Base-by-base conservation (phyloP, 768 basidiomycete genomes). In the Crucibulum laeve region DNA sequence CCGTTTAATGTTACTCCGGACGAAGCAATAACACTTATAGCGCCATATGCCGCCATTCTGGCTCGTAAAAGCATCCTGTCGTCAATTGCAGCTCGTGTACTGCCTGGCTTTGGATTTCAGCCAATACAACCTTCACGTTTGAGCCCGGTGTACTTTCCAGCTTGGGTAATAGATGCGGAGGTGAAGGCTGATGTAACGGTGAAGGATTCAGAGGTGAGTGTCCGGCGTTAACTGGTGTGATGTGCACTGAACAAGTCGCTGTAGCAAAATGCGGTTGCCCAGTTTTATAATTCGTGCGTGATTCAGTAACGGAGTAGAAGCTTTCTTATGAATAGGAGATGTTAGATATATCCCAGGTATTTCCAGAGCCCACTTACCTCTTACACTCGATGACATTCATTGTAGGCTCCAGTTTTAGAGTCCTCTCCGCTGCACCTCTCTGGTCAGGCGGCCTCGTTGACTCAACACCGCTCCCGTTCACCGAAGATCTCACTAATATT, bases 91-190 rank as follows among this genome's bases (percentile, higher is more conserved):
- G 65, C 69, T 14, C 62, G 63, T 23, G 57, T 59, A 39, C 50
- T 79, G 22, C 69, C 71, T 2, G 55, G 53, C 18, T n/a, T 67
- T 24, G 68, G 68, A 4, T 64, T 68, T 47, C 56, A 63, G 32
- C 61, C 68, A 37, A 47, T 73, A 4, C 68, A 53, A 38, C 80
- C 82, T 15, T 56, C 61, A 10, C 71, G 68, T 19, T 65, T 79
- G 18, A 61, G 68, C 35, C 71, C 80, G 5, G 59, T 80, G 3
- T 86, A 84, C 54, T 75, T 81, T 40, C 83, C 83, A 3, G 72
- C 68, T 10, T 86, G 83, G 83, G 63, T 79, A 23, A 59, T 84
- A 22, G 76, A 79, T 49, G 77, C 69, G 6, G 76, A 81, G 54
- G 52, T 79, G 14, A 62, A 73, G 50, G 70, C 61, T 8, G 62